A percentile compares a stretch with the other conserved stretches of the same genome.
phyloP scores from a whole-genome alignment of 257 asterid genomes.

The Vinca minor region DNA sequence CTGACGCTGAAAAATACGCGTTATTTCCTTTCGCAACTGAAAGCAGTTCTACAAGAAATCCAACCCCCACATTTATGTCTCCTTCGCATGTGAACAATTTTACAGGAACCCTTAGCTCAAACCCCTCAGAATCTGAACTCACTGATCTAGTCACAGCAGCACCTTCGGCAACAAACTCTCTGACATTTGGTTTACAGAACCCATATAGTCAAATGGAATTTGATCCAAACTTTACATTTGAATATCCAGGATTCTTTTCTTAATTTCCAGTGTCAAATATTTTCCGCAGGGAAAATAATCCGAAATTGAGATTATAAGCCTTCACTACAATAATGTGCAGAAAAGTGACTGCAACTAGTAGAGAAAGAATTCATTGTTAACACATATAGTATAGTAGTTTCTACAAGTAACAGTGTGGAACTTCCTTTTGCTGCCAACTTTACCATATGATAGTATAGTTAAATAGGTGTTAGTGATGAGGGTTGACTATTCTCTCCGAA shows the following conservation, averaged over 20 bases:
- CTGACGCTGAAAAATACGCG: slow-evolving; percentile 14
- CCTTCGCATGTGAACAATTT: slow-evolving; percentile 14
- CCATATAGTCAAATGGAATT: slow-evolving; percentile 30
- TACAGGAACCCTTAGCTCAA: slow-evolving; percentile 21
- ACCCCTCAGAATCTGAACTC: slow-evolving; percentile 21
- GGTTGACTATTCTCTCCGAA: not conserved
- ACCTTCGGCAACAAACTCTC: slow-evolving; percentile 28
- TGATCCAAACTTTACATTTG: slow-evolving; percentile 35
- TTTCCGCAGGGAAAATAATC: not conserved
- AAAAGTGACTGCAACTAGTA: not conserved
- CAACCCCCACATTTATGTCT: slow-evolving; percentile 15
- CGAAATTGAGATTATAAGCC: not conserved
- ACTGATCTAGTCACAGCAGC: slow-evolving; percentile 23
- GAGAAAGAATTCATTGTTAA: not conserved
- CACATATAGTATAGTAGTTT: no score
- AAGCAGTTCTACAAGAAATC: slow-evolving; percentile 12
- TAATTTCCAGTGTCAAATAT: not conserved
- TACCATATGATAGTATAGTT: slow-evolving; percentile 3
- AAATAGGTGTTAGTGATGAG: slow-evolving; percentile 1
- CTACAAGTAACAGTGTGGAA: not conserved
- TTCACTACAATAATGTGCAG: not conserved
- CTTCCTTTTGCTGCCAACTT: slow-evolving; percentile 1
- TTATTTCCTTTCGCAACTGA: slow-evolving; percentile 10
- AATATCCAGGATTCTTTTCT: slow-evolving; percentile 21
- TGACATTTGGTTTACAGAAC: slow-evolving; percentile 19